These are phyloP conservation scores for Plantago coronopus DNA, from an alignment of 305 asterid species.

Conservation along the genomic window DNA sequence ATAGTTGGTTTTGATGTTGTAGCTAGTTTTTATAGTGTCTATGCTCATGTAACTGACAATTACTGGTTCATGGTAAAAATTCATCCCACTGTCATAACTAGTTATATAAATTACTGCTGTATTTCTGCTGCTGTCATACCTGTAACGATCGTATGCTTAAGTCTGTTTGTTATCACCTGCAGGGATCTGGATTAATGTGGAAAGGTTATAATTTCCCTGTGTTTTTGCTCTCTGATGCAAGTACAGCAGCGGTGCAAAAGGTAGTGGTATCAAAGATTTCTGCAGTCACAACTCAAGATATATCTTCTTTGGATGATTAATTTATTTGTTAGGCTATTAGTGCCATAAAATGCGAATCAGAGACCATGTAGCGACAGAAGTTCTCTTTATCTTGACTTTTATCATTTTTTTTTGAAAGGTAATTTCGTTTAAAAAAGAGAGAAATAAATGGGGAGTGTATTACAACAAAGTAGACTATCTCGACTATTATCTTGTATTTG, in stretches of 20 bases:
- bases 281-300: conserved; percentile 6
- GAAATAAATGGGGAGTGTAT: no score
- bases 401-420: no score
- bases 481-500: not conserved
- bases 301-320: conserved; percentile 17
- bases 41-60: not conserved
- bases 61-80: not conserved
- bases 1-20: no score
- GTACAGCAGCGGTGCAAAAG: conserved; percentile 66
- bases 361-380: not conserved
- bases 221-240: conserved; percentile 69
- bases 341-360: not conserved
- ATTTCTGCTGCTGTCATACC: conserved; percentile 9
- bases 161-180: conserved; percentile 30
- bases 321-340: conserved; percentile 4
- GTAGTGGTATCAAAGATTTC: conserved; percentile 35
- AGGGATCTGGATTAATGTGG: conserved; percentile 99
- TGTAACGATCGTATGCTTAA: conserved; percentile 20
- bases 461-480: no score
- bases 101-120: not conserved
- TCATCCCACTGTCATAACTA: not conserved
- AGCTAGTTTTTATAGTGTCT: no score
- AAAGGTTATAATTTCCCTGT: conserved; percentile 82
- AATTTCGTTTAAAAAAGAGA: no score
- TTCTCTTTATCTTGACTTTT: no score